Evolutionary conservation across 305 asterid species (phyloP).

Genomic region (Petunia hybrid): DNA sequence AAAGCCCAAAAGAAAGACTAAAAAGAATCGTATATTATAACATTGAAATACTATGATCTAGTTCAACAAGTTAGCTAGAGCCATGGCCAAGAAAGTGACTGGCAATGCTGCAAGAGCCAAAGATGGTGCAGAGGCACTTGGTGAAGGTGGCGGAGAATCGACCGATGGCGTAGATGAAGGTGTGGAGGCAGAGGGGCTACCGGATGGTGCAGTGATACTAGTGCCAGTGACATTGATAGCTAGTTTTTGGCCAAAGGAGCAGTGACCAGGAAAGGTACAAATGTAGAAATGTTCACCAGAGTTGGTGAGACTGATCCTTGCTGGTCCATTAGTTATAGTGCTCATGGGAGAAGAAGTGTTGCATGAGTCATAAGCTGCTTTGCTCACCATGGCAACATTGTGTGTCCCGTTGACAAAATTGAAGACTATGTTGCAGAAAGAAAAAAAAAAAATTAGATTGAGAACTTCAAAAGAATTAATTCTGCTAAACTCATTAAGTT

Average conservation of each 20-base stretch:
- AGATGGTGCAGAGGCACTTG: slow-evolving; percentile 55
- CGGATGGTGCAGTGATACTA: slow-evolving; percentile 22
- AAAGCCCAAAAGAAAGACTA: not conserved
- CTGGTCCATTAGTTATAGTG: slow-evolving; percentile 51
- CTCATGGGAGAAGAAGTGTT: slow-evolving; percentile 40
- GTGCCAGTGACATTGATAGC: slow-evolving; percentile 61
- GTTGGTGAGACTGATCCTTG: slow-evolving; percentile 56
- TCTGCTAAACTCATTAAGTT: no score
- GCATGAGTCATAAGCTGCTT: slow-evolving; percentile 62
- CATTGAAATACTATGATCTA: slow-evolving; percentile 35
- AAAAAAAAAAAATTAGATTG: not conserved
- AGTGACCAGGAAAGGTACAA: slow-evolving; percentile 62
- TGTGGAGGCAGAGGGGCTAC: no score
- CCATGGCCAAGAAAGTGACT: slow-evolving; percentile 55
- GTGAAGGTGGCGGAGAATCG: slow-evolving; percentile 36
- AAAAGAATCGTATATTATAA: slow-evolving; percentile 1
- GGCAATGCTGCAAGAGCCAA: slow-evolving; percentile 51
- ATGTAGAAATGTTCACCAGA: slow-evolving; percentile 68
- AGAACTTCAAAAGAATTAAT: not conserved
- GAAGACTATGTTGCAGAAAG: slow-evolving; percentile 60
- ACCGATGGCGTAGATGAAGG: slow-evolving; percentile 24
- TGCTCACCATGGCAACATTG: slow-evolving; percentile 52
- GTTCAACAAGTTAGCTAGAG: slow-evolving; percentile 51
- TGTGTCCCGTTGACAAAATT: slow-evolving; percentile 59
- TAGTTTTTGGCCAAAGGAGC: slow-evolving; percentile 62